Percentiles rank a stretch among this genome's conserved stretches.
Conservation (phyloP, 495 filamentous ascomycete genomes). For the Annulohypoxylon bovei region DNA sequence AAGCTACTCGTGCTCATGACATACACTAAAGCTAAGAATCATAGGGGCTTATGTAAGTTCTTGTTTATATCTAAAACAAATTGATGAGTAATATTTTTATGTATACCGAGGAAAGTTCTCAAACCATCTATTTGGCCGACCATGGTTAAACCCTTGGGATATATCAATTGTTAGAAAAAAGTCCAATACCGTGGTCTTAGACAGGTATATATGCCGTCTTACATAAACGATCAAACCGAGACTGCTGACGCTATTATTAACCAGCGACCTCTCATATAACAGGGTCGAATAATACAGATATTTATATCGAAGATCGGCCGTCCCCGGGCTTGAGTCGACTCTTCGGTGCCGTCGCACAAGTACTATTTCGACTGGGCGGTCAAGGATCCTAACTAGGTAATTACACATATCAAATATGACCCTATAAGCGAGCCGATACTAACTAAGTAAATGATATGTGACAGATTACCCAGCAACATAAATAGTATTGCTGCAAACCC, state of each 20-base stretch:
- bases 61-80: too few relatives aligned
- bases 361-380: neutral
- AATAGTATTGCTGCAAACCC: constrained; percentile 34
- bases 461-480: constrained; percentile 15
- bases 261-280: neutral
- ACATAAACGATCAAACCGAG: neutral
- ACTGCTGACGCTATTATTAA: neutral
- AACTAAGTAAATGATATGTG: neutral
- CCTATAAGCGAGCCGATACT: neutral
- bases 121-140: too few relatives aligned
- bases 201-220: neutral
- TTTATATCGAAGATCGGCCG: neutral
- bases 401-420: neutral
- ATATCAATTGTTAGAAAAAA: too few relatives aligned
- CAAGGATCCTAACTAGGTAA: neutral
- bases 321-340: neutral
- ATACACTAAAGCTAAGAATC: too few relatives aligned
- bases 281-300: neutral
- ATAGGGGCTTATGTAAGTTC: too few relatives aligned
- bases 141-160: too few relatives aligned
- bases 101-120: too few relatives aligned
- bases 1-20: too few relatives aligned
- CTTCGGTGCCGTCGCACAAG: neutral
- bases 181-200: too few relatives aligned
- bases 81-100: too few relatives aligned